phyloP scores from a whole-genome alignment of 148 eudicot genomes.

The Talinum fruticosum region DNA sequence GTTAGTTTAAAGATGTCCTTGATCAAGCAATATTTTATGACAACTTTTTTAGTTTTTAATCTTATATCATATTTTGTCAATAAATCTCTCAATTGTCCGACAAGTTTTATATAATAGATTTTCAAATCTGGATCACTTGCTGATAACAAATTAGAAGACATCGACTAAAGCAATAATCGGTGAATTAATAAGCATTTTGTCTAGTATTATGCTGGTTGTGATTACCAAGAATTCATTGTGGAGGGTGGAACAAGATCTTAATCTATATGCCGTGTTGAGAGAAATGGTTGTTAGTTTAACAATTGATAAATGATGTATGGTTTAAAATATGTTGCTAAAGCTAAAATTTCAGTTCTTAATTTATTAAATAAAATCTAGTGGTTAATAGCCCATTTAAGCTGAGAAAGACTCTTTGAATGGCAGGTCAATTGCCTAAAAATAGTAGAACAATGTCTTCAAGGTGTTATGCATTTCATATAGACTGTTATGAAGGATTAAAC shows the following conservation, averaged over 20 bases:
- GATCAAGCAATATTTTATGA: too few relatives aligned
- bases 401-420: background rate
- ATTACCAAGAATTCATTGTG: background rate
- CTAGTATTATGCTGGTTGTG: background rate
- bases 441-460: background rate
- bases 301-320: background rate
- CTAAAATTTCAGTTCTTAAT: too few relatives aligned
- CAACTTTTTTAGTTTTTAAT: too few relatives aligned
- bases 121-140: too few relatives aligned
- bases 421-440: background rate
- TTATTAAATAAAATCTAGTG: too few relatives aligned
- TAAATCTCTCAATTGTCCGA: too few relatives aligned
- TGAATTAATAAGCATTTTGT: too few relatives aligned
- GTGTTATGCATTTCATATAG: background rate
- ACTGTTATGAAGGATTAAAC: background rate
- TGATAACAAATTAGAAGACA: too few relatives aligned
- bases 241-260: background rate
- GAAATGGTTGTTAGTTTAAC: background rate
- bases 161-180: too few relatives aligned
- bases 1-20: too few relatives aligned
- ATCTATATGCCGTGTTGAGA: background rate
- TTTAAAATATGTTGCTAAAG: background rate
- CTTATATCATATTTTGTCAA: too few relatives aligned
- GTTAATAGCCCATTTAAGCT: background rate
- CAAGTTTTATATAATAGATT: too few relatives aligned